A percentile compares a stretch with the other conserved stretches of the same genome.
phyloP scores from a whole-genome alignment of 345 rosid species.

The Salix suchowensis region DNA sequence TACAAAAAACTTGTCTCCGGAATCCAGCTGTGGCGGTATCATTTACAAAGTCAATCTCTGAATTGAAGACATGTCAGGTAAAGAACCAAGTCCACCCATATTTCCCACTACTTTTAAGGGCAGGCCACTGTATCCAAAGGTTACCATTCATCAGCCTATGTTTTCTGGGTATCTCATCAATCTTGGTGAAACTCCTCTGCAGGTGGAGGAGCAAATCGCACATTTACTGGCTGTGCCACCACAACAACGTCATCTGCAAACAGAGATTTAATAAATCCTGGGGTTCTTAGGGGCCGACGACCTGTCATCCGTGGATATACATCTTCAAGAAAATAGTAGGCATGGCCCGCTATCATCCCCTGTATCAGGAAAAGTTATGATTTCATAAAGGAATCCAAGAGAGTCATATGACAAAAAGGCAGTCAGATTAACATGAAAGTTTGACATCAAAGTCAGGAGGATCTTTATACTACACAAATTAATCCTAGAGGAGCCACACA shows the following conservation, averaged over 20 bases:
- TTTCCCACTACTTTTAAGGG: not conserved
- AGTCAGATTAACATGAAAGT: not conserved
- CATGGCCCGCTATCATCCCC: constrained; percentile 99
- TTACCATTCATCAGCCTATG: not conserved
- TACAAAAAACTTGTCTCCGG: constrained; percentile 9
- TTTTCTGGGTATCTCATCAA: constrained; percentile 20
- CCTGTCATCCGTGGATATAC: constrained; percentile 86
- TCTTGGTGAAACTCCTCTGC: constrained; percentile 66
- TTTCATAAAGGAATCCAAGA: not conserved
- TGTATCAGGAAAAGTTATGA: constrained; percentile 19
- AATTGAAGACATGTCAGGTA: constrained; percentile 3
- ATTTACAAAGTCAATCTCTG: constrained; percentile 20
- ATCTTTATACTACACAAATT: not conserved
- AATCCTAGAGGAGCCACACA: not conserved
- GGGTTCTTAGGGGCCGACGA: constrained; percentile 76
- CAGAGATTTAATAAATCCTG: constrained; percentile 65
- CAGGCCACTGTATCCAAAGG: not conserved
- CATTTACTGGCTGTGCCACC: constrained; percentile 66
- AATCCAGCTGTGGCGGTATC: not conserved
- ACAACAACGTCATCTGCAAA: constrained; percentile 85
- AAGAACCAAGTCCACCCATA: not conserved
- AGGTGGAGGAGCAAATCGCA: constrained; percentile 76
- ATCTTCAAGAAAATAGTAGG: constrained; percentile 90
- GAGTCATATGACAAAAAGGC: not conserved
- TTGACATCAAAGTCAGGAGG: not conserved